These are phyloP conservation scores for Ehretia macrophylla DNA, from an alignment of 257 asterid genomes.

Conservation along the genomic window DNA sequence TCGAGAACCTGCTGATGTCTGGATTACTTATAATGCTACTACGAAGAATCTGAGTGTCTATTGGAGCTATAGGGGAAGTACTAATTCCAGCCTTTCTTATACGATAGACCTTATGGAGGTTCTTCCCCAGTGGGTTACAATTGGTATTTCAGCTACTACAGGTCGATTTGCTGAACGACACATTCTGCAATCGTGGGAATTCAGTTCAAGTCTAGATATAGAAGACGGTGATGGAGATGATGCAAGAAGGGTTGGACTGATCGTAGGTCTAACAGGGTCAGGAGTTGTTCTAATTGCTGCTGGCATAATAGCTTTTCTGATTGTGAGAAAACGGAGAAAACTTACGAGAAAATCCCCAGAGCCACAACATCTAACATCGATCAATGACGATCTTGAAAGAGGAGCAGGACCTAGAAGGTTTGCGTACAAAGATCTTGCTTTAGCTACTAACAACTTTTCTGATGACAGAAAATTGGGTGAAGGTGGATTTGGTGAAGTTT, in stretches of 20 bases:
- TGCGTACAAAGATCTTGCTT: constrained; percentile 21
- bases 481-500: too few species aligned
- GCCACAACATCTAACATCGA: too few species aligned
- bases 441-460: constrained; percentile 34
- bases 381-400: constrained; percentile 35
- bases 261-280: too few species aligned
- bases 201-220: constrained; percentile 22
- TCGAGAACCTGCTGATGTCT: constrained; percentile 10
- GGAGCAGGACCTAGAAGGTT: constrained; percentile 41
- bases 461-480: too few species aligned
- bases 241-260: constrained; percentile 3
- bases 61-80: constrained; percentile 12
- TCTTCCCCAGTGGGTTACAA: too few species aligned
- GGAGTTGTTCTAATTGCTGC: too few species aligned
- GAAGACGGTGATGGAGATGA: neutral
- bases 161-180: too few species aligned
- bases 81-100: neutral
- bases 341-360: too few species aligned
- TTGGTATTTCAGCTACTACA: too few species aligned
- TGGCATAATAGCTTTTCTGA: too few species aligned
- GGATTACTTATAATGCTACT: constrained; percentile 25
- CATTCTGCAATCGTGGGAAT: constrained; percentile 29
- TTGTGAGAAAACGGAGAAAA: too few species aligned
- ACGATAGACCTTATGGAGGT: too few species aligned
- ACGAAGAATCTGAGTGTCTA: constrained; percentile 17